Conservation (phyloP, 306 rosid species). For the Acacia melanoxylon region DNA sequence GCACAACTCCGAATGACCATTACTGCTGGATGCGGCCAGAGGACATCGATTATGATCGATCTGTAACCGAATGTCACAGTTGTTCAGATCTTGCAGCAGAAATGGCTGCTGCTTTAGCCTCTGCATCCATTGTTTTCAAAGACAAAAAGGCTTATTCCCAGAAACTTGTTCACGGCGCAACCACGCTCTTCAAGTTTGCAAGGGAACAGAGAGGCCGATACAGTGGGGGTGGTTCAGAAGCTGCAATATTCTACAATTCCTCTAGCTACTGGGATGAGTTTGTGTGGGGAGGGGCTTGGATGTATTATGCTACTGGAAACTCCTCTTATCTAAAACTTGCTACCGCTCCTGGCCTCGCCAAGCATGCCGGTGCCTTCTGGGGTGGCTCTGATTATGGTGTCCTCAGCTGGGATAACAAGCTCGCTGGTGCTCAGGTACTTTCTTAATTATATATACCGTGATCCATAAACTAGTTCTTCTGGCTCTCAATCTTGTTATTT, state of each 20-base stretch:
- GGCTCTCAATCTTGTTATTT: background rate
- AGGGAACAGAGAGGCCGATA: conserved; percentile 81
- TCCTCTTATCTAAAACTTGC: conserved; percentile 82
- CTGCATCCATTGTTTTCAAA: conserved; percentile 96
- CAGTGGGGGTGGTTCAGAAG: conserved; percentile 64
- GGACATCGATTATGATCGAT: conserved; percentile 85
- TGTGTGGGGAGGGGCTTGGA: conserved; percentile 97
- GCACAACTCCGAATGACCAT: conserved; percentile 78
- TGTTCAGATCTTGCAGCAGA: conserved; percentile 93
- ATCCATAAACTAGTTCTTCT: background rate
- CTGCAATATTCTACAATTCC: conserved; percentile 81
- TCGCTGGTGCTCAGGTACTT: conserved; percentile 98
- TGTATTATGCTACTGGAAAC: conserved; percentile 96
- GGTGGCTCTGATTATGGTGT: conserved; percentile 97
- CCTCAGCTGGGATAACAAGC: conserved; percentile 98
- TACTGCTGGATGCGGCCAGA: conserved; percentile 99
- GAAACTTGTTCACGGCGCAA: conserved; percentile 96
- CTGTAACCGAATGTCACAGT: conserved; percentile 58
- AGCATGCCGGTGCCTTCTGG: conserved; percentile 98
- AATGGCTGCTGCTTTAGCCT: conserved; percentile 95
- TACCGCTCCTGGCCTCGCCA: conserved; percentile 81
- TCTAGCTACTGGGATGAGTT: conserved; percentile 85
- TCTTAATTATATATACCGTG: background rate
- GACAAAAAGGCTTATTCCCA: conserved; percentile 94
- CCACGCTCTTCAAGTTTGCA: conserved; percentile 70